A percentile compares a stretch with the other conserved stretches of the same genome.
Evolutionary conservation across 176 grass and related monocot species (phyloP).

Genomic region (Thalia dealbata): DNA sequence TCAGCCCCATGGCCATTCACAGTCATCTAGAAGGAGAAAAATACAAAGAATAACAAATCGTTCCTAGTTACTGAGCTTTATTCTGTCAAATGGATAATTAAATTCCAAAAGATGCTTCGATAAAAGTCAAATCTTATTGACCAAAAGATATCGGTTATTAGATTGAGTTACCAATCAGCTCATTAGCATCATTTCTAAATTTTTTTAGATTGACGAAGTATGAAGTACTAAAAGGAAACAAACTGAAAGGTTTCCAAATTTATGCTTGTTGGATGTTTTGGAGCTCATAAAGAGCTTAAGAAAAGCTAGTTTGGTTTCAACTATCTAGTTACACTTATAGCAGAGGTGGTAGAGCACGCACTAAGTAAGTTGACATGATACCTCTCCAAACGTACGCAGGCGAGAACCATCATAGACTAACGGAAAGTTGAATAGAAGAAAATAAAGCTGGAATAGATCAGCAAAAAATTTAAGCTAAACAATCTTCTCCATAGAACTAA

Average conservation of each 20-base stretch:
- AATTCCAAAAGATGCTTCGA: background rate
- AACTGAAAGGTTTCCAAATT: background rate
- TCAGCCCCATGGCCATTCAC: background rate
- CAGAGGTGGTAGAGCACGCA: background rate
- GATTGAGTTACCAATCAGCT: background rate
- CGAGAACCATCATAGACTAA: background rate
- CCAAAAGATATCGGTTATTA: background rate
- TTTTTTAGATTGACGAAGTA: background rate
- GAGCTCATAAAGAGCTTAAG: background rate
- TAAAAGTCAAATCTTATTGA: background rate
- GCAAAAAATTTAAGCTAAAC: background rate
- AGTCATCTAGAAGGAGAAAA: background rate
- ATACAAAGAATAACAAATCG: background rate
- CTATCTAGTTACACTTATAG: background rate
- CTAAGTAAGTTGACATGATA: background rate
- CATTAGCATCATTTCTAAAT: background rate
- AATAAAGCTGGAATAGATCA: background rate
- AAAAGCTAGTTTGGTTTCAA: too few relatives aligned
- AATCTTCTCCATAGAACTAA: background rate
- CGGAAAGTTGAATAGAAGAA: background rate
- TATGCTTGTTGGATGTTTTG: background rate
- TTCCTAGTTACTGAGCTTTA: background rate
- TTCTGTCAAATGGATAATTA: background rate
- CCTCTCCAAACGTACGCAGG: background rate
- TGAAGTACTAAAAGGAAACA: background rate